Evolutionary conservation across 2,329 filamentous ascomycete species (phyloP).

Genomic region (Teratosphaeria gauchensis): DNA sequence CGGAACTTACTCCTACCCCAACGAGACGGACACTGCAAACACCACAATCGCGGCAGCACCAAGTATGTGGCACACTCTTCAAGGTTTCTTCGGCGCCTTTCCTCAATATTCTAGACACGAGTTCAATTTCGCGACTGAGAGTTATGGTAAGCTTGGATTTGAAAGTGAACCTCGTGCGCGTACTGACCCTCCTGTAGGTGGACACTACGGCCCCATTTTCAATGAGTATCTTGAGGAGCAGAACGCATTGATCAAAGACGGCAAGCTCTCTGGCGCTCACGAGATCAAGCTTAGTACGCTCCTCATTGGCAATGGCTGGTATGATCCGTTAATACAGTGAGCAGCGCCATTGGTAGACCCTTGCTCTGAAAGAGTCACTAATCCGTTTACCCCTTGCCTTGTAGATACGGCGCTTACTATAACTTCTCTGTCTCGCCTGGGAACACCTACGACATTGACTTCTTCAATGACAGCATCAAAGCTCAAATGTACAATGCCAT

Average conservation of each 20-base stretch:
- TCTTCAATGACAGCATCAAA: constrained; percentile 33
- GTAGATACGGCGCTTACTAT: constrained; percentile 33
- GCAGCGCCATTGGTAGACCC: constrained; percentile 46
- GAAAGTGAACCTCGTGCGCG: neutral
- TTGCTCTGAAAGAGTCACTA: constrained; percentile 23
- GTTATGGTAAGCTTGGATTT: constrained; percentile 1
- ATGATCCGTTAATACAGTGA: constrained; percentile 46
- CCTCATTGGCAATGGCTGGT: constrained; percentile 47
- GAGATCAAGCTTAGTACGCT: constrained; percentile 24
- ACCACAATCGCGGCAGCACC: constrained; percentile 45
- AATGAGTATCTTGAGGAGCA: constrained; percentile 23
- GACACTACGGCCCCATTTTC: constrained; percentile 18
- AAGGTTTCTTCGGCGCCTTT: constrained; percentile 55
- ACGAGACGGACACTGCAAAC: constrained; percentile 43
- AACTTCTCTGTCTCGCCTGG: constrained; percentile 47
- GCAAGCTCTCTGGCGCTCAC: constrained; percentile 21
- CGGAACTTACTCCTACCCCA: constrained; percentile 47
- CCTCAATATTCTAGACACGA: constrained; percentile 26
- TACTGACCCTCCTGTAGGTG: constrained; percentile 5
- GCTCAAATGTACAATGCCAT: constrained; percentile 47
- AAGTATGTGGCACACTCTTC: constrained; percentile 51
- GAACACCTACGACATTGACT: constrained; percentile 47
- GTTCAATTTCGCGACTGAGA: constrained; percentile 26
- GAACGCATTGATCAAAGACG: constrained; percentile 16
- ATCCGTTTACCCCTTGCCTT: neutral